Evolutionary conservation across 805 yeast genomes (phyloP).

Genomic region (Candida broadrunensis): DNA sequence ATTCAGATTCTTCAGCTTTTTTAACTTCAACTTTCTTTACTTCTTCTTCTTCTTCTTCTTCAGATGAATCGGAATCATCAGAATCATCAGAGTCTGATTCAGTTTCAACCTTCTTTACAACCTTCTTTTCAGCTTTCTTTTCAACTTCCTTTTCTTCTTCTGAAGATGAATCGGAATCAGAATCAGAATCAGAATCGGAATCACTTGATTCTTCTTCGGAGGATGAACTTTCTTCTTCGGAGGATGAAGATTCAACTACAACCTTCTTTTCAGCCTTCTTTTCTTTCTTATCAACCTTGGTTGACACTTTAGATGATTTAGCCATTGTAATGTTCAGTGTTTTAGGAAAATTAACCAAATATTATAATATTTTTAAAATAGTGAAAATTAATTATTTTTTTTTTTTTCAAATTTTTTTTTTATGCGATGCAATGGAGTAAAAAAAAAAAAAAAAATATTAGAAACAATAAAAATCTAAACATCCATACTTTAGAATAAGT

Average conservation of each 20-base stretch:
- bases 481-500: not conserved
- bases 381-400: slow-evolving; percentile 4
- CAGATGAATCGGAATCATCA: slow-evolving; percentile 15
- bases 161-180: slow-evolving; percentile 14
- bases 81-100: slow-evolving; percentile 22
- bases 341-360: too few species aligned
- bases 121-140: slow-evolving; percentile 31
- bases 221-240: slow-evolving; percentile 9
- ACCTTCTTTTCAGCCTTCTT: slow-evolving; percentile 24
- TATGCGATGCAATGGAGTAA: slow-evolving; percentile 5
- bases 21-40: slow-evolving; percentile 13
- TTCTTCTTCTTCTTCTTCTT: slow-evolving; percentile 10
- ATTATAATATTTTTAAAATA: too few species aligned
- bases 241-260: slow-evolving; percentile 11
- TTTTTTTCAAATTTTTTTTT: not conserved
- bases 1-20: slow-evolving; percentile 3
- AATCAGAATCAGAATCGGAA: slow-evolving; percentile 16
- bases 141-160: slow-evolving; percentile 8
- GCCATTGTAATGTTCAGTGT: slow-evolving; percentile 37
- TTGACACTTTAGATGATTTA: slow-evolving; percentile 27
- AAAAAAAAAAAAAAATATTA: too few species aligned
- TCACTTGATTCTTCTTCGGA: slow-evolving; percentile 21
- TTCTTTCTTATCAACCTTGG: slow-evolving; percentile 24
- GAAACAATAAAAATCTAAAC: not conserved
- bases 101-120: slow-evolving; percentile 15